Evolutionary conservation across 805 yeast species (phyloP).

Genomic region (Metschnikowia proteae): DNA sequence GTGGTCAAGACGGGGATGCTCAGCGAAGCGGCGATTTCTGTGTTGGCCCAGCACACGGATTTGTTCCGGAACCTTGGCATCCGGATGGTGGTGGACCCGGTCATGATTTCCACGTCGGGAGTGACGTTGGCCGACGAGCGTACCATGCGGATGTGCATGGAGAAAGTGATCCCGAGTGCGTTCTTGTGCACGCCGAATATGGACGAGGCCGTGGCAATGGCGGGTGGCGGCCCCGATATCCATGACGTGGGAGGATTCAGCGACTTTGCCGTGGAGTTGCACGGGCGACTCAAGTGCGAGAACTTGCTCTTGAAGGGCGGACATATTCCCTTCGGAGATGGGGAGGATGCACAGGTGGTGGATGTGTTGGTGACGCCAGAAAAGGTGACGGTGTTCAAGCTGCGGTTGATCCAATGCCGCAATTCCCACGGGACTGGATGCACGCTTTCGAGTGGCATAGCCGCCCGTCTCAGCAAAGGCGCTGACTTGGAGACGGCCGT

Average conservation of each 20-base stretch:
- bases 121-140: constrained; percentile 48
- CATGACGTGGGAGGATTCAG: constrained; percentile 33
- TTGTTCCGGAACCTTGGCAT: constrained; percentile 24
- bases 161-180: constrained; percentile 47
- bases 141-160: constrained; percentile 43
- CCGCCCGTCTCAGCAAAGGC: constrained; percentile 67
- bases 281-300: constrained; percentile 34
- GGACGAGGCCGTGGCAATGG: constrained; percentile 49
- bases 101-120: constrained; percentile 80
- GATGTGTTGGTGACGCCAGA: constrained; percentile 16
- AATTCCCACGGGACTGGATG: constrained; percentile 92
- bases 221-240: constrained; percentile 10
- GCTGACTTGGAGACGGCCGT: constrained; percentile 46
- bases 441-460: constrained; percentile 75
- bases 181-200: constrained; percentile 72
- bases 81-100: constrained; percentile 71
- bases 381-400: constrained; percentile 42
- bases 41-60: constrained; percentile 36
- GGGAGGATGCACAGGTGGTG: not conserved
- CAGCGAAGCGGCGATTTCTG: constrained; percentile 50
- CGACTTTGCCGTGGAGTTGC: constrained; percentile 23
- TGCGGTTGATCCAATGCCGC: constrained; percentile 41
- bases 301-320: constrained; percentile 79
- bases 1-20: constrained; percentile 81
- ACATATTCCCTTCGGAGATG: constrained; percentile 49